Conservation (phyloP, 2,329 filamentous ascomycete species). For the Hypoxylon sp. region DNA sequence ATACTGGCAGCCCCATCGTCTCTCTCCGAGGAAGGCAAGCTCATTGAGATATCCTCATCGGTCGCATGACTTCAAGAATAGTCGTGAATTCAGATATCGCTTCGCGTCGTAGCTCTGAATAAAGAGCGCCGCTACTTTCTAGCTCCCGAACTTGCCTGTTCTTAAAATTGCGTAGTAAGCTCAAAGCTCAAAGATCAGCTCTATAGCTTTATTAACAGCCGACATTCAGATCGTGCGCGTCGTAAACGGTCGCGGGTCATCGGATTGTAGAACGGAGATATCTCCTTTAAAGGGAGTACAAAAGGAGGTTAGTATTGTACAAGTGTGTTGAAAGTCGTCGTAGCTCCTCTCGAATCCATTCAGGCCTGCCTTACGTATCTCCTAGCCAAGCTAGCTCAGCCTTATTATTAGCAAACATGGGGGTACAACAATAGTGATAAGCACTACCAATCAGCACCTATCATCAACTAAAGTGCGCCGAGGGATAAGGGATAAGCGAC, state of each 20-base stretch:
- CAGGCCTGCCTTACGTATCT: slow-evolving; percentile 27
- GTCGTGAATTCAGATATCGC: slow-evolving; percentile 3
- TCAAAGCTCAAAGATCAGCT: slow-evolving; percentile 16
- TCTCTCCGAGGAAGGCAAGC: slow-evolving; percentile 51
- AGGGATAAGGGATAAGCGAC: slow-evolving; percentile 29
- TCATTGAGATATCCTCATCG: slow-evolving; percentile 51
- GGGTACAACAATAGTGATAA: slow-evolving; percentile 10
- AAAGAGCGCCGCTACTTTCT: neutral
- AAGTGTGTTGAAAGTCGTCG: slow-evolving; percentile 19
- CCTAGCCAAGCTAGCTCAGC: slow-evolving; percentile 39
- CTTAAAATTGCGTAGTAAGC: slow-evolving; percentile 38
- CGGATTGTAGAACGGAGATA: slow-evolving; percentile 1
- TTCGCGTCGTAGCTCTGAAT: slow-evolving; percentile 16
- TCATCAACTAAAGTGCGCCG: slow-evolving; percentile 17
- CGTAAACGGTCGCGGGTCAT: slow-evolving; percentile 8
- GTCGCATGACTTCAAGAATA: slow-evolving; percentile 49
- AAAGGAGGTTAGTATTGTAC: slow-evolving; percentile 11
- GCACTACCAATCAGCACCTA: slow-evolving; percentile 27
- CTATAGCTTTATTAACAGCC: slow-evolving; percentile 22
- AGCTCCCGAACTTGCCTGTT: slow-evolving; percentile 9
- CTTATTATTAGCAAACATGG: slow-evolving; percentile 42
- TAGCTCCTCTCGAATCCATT: slow-evolving; percentile 38
- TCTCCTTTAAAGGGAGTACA: slow-evolving; percentile 13
- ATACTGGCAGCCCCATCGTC: slow-evolving; percentile 59
- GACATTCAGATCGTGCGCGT: slow-evolving; percentile 12